These are phyloP conservation scores for Blastobotrys malaysiensis DNA, from an alignment of 1,139 yeast genomes.

Conservation along the genomic window DNA sequence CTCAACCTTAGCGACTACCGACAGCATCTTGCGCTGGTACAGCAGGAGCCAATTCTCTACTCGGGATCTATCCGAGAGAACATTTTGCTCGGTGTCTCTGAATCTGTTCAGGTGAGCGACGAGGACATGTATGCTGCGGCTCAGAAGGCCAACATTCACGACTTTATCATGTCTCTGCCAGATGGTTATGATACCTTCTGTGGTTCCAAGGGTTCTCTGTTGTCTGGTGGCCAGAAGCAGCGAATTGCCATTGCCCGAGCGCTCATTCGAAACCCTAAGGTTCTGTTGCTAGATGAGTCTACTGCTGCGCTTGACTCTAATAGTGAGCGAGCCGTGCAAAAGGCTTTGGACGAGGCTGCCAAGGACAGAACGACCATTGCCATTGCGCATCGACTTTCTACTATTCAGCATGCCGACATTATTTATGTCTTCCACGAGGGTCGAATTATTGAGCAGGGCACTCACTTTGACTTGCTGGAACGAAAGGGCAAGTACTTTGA, in stretches of 20 bases:
- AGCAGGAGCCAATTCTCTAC: conserved; percentile 80
- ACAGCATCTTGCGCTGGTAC: conserved; percentile 69
- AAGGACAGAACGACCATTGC: conserved; percentile 81
- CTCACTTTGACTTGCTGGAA: conserved; percentile 36
- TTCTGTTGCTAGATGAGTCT: conserved; percentile 69
- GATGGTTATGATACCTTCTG: conserved; percentile 75
- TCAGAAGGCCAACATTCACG: conserved; percentile 75
- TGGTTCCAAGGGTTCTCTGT: conserved; percentile 75
- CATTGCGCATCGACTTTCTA: conserved; percentile 85
- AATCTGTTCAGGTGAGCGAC: conserved; percentile 49
- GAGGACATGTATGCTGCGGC: conserved; percentile 67
- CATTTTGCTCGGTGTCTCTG: conserved; percentile 56
- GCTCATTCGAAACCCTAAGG: conserved; percentile 60
- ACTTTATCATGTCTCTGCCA: conserved; percentile 71
- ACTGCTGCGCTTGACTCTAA: conserved; percentile 76
- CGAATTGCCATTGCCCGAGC: conserved; percentile 76
- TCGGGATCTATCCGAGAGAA: conserved; percentile 85
- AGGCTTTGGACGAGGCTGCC: conserved; percentile 52
- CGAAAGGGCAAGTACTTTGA: conserved; percentile 37
- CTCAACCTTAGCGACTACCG: conserved; percentile 69
- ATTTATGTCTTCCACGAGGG: conserved; percentile 76
- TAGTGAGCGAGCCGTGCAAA: conserved; percentile 74
- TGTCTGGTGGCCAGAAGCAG: conserved; percentile 86
- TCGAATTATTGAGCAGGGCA: conserved; percentile 66
- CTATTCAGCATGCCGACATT: conserved; percentile 89